These are phyloP conservation scores for Bonnemaisonia californica DNA, from an alignment of 31 red algal species.

Conservation along the genomic window DNA sequence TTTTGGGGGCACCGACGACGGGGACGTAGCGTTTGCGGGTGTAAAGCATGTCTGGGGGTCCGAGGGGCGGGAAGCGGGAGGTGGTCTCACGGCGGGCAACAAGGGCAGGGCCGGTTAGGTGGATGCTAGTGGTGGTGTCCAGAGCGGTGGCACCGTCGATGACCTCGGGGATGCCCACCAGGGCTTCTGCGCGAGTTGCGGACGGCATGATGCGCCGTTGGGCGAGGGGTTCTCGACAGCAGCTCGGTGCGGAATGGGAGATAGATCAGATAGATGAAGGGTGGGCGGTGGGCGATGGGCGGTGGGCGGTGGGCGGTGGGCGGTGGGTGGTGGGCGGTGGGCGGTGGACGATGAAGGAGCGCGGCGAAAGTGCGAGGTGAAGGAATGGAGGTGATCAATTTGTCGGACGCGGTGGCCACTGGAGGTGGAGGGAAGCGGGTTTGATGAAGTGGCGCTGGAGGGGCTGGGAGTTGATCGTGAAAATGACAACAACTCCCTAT, in stretches of 20 bases:
- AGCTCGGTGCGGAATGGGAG: too few species aligned
- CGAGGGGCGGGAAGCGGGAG: conserved; percentile 57
- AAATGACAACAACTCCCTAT: too few species aligned
- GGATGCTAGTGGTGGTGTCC: neutral
- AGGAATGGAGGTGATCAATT: neutral
- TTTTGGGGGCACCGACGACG: conserved; percentile 50
- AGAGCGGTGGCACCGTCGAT: conserved; percentile 36
- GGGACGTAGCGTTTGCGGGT: conserved; percentile 64
- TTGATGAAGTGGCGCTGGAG: neutral
- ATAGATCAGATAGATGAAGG: too few species aligned
- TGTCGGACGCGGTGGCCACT: neutral
- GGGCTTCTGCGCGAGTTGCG: conserved; percentile 47
- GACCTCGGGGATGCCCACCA: conserved; percentile 63
- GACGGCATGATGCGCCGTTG: conserved; percentile 61
- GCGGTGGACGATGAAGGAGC: neutral
- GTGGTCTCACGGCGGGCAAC: conserved; percentile 33
- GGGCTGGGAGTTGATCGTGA: neutral
- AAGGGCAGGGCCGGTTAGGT: conserved; percentile 24
- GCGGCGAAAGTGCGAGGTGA: neutral
- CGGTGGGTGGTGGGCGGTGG: neutral
- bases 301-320: neutral
- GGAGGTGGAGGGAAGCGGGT: neutral
- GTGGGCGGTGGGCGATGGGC: neutral
- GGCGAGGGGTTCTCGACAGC: too few species aligned
- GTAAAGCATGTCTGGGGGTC: conserved; percentile 77